Base-by-base conservation (phyloP, 129 eudicot genomes). In the Lactuca saligna region DNA sequence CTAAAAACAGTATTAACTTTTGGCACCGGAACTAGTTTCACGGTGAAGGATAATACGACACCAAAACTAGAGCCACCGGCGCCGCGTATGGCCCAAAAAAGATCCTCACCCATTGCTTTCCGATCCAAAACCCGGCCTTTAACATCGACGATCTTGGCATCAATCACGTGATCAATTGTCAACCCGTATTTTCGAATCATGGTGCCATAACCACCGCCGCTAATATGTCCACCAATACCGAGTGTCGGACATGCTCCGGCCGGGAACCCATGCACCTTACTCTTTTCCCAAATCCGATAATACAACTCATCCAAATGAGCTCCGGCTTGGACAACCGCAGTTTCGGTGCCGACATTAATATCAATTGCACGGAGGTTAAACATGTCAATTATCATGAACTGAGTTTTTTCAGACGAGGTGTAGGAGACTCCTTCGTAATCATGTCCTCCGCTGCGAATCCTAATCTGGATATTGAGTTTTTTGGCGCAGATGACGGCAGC, bases 401-500 rank as follows among this genome's bases (percentile, higher is more conserved):
- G 12, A 8, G 12, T 31, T 41, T 64, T 66, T 13, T 78, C 68
- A 0, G 62, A 42, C 3, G 73, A 78, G 12, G 72, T 15, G 37
- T 71, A 78, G 9, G 82, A 78, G 39, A 72, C 34, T 65, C 82
- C 82, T 44, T 78, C 82, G 17, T 63, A 56, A 20, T 79, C 75
- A 49, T 72, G 78, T 13, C 83, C 79, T 6, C 79, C 83, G 2
- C 79, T 78, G 0, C 85, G 82, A 16, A 80, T 76, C 54, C 73
- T 83, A 17, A 83, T 65, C 11, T 63, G 78, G 53, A 83, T 7
- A 16, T 33, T 25, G 17, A 57, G 57, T 48, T 29, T 57, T 17
- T 54, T 80, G 31, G 88, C 88, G 55, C 88, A 83, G 0, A 76
- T 31, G 15, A 83, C 78, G 9, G 82, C 38, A 62, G 74, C 79